Base-by-base conservation (phyloP, 495 filamentous ascomycete species). In the Amniculicola lignicola region DNA sequence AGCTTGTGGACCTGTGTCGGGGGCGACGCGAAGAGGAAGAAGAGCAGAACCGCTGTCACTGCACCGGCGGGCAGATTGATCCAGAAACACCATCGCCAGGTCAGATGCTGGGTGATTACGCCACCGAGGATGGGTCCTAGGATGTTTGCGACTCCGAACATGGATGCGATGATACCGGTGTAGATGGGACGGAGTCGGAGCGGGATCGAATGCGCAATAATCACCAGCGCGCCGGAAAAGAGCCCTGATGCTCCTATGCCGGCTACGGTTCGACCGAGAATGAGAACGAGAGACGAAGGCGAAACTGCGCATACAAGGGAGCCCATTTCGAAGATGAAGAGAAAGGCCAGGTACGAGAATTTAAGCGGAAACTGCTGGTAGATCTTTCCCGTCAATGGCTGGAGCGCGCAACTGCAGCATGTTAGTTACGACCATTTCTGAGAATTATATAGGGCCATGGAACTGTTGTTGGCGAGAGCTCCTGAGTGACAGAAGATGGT, bases 221-320 rank as follows among this genome's bases (percentile, higher is more conserved):
- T 94, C 58, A 91, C 80, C 33, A 95, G 76, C 1, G 86, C 85
- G 4, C 90, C 90, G 1, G 86, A 85, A 67, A 93, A 93, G 46
- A 95, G 79, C 33, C 88, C 90, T 1, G 90, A 87, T 3, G 81
- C 78, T 22, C 90, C 90, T 15, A 95, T 57, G 19, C 90, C 90
- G 18, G 89, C 88, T 38, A 95, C 73, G 14, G 90, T 90, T 24
- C 91, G 84, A 10, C 91, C 90, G 51, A 91, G 70, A 55, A 95
- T 95, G 22, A 96, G 74, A 3, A 81, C 80, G 0, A 82, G 74
- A 0, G 87, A 91, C 45, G 70, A 87, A 0, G 87, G 85, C 0
- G 90, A 86, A 2, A 82, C 79, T 16, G 80, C 90, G 67, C 89
- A 95, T 58, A 95, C 73, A 33, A 90, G 70, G n/a, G 82, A 87